phyloP scores from a whole-genome alignment of 305 asterid species.

The Fraxinus sp. region DNA sequence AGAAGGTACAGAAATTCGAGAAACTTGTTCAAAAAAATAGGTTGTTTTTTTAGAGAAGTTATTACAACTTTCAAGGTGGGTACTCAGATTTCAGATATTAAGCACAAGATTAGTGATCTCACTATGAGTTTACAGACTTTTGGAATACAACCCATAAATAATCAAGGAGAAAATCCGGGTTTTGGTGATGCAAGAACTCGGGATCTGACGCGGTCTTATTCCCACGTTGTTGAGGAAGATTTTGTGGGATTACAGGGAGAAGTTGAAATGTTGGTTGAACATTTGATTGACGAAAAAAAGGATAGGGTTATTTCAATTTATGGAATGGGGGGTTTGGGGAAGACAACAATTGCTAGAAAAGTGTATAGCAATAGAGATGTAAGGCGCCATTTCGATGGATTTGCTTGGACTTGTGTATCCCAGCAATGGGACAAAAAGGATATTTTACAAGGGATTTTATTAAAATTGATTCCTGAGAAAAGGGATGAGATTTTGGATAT shows the following conservation, averaged over 20 bases:
- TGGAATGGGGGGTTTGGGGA: constrained; percentile 49
- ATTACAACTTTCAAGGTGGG: constrained; percentile 29
- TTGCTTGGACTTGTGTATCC: constrained; percentile 38
- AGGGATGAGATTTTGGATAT: constrained; percentile 20
- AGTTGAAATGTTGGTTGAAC: constrained; percentile 17
- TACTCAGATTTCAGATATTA: constrained; percentile 21
- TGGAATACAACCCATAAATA: constrained; percentile 13
- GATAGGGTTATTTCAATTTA: constrained; percentile 25
- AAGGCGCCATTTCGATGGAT: constrained; percentile 32
- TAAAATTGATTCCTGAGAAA: constrained; percentile 29
- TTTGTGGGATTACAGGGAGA: constrained; percentile 33
- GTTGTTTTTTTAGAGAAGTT: constrained; percentile 12
- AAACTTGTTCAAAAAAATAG: constrained; percentile 5
- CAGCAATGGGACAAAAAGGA: constrained; percentile 29
- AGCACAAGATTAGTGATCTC: constrained; percentile 3
- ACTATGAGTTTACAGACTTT: constrained; percentile 22
- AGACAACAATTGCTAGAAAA: constrained; percentile 43
- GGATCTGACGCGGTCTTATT: constrained; percentile 32
- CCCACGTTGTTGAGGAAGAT: constrained; percentile 37
- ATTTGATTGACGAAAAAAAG: constrained; percentile 15
- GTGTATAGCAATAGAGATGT: constrained; percentile 28
- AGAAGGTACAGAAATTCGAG: constrained; percentile 10
- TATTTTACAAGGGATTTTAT: constrained; percentile 28
- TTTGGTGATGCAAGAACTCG: neutral
- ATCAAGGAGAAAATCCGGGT: constrained; percentile 10